A percentile compares a stretch with the other conserved stretches of the same genome.
These are phyloP conservation scores for Eucalyptus leucophloia DNA, from an alignment of 345 rosid genomes.

Conservation along the genomic window DNA sequence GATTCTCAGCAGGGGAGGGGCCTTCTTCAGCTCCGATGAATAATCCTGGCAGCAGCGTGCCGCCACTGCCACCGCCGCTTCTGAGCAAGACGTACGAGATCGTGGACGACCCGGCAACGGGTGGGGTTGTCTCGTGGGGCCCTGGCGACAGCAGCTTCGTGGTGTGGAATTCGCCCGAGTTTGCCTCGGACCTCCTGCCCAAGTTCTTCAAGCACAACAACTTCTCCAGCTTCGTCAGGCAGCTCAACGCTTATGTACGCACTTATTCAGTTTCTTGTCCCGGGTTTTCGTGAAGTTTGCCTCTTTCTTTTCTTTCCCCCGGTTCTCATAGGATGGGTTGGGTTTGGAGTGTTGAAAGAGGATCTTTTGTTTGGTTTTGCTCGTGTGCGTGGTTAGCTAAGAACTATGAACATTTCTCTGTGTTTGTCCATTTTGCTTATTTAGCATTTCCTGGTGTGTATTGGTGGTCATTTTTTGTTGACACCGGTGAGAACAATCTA, in stretches of 20 bases:
- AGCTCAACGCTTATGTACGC: constrained; percentile 76
- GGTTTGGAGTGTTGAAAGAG: neutral
- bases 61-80: constrained; percentile 71
- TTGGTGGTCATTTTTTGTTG: neutral
- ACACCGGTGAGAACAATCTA: neutral
- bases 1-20: neutral
- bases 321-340: neutral
- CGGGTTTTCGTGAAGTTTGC: neutral
- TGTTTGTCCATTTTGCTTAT: neutral
- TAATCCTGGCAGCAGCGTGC: constrained; percentile 20
- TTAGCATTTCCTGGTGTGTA: neutral
- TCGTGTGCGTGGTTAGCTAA: neutral
- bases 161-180: constrained; percentile 82
- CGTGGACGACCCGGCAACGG: constrained; percentile 83
- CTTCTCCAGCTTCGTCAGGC: constrained; percentile 86
- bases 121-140: constrained; percentile 67
- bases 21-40: constrained; percentile 17
- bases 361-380: neutral
- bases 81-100: constrained; percentile 85
- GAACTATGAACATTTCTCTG: neutral
- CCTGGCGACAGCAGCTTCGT: constrained; percentile 63
- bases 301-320: neutral
- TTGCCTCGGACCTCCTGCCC: constrained; percentile 60
- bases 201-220: constrained; percentile 84
- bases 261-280: neutral